Conservation (phyloP, 208 protist species). For the Leishmania aethiopica region DNA sequence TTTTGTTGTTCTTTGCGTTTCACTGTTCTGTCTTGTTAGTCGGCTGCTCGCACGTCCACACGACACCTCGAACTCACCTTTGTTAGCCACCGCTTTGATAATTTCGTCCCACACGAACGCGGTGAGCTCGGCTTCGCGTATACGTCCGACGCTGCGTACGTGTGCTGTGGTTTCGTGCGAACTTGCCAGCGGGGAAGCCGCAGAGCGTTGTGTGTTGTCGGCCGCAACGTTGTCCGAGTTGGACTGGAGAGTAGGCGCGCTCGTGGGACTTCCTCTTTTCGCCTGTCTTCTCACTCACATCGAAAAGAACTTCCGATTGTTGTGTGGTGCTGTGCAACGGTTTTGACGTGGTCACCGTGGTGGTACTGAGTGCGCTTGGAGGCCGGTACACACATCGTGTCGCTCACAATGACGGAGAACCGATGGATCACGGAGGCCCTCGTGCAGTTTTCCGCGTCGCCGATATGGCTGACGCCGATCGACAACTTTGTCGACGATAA, state of each 20-base stretch:
- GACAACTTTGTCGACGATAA: slow-evolving; percentile 93
- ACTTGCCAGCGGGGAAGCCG: background rate
- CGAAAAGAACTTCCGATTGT: background rate
- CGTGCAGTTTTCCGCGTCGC: slow-evolving; percentile 84
- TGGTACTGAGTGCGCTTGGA: background rate
- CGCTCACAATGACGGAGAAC: slow-evolving; percentile 38
- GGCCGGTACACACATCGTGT: no score
- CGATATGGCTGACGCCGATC: slow-evolving; percentile 82
- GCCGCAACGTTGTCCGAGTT: background rate
- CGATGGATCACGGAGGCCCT: slow-evolving; percentile 85
- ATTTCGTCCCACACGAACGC: background rate
- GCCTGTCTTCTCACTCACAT: background rate
- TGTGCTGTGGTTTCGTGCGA: background rate
- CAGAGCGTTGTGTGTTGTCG: background rate
- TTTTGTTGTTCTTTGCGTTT: background rate
- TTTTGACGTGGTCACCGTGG: background rate
- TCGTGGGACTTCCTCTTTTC: background rate
- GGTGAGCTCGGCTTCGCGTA: background rate
- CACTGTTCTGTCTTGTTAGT: background rate
- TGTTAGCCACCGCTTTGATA: background rate
- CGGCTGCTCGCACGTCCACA: background rate
- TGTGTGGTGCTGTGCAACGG: background rate
- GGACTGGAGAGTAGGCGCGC: background rate
- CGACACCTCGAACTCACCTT: background rate
- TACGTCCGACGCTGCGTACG: background rate